Conservation (phyloP, 768 basidiomycete species). For the Lactarius psammicola region DNA sequence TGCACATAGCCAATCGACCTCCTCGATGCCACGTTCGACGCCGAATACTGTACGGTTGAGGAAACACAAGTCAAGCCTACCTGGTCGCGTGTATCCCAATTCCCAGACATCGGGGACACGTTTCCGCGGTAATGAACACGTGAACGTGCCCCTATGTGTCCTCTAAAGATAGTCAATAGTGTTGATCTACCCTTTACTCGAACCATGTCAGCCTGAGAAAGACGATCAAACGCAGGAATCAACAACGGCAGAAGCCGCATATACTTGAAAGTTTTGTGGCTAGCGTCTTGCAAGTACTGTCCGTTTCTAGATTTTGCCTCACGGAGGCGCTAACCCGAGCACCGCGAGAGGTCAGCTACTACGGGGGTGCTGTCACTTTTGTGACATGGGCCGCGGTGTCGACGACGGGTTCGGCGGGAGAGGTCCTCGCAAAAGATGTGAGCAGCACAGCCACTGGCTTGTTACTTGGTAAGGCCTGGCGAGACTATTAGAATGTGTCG, state of each 20-base stretch:
- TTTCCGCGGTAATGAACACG: too few species aligned
- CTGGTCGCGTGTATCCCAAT: too few species aligned
- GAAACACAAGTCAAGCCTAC: too few species aligned
- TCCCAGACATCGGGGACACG: too few species aligned
- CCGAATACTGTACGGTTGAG: too few species aligned
- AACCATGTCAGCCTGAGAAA: not conserved
- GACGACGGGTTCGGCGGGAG: constrained; percentile 13
- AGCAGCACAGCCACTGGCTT: constrained; percentile 60
- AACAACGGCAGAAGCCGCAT: constrained; percentile 33
- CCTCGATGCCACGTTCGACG: too few species aligned
- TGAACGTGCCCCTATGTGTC: too few species aligned
- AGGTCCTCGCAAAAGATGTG: constrained; percentile 30
- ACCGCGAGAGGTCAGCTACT: constrained; percentile 53
- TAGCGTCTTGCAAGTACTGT: constrained; percentile 48
- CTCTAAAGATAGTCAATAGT: constrained; percentile 55
- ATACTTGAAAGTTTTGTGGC: constrained; percentile 64
- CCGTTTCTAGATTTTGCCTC: constrained; percentile 54
- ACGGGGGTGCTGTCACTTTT: constrained; percentile 42
- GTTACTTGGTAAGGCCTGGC: constrained; percentile 62
- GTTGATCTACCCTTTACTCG: constrained; percentile 53
- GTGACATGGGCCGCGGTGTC: constrained; percentile 6
- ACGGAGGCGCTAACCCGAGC: constrained; percentile 57
- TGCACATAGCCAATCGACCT: too few species aligned
- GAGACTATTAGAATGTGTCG: constrained; percentile 45
- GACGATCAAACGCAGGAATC: not conserved